These are phyloP conservation scores for Colletotrichum coccodes DNA, from an alignment of 2,329 filamentous ascomycete species.

Conservation along the genomic window DNA sequence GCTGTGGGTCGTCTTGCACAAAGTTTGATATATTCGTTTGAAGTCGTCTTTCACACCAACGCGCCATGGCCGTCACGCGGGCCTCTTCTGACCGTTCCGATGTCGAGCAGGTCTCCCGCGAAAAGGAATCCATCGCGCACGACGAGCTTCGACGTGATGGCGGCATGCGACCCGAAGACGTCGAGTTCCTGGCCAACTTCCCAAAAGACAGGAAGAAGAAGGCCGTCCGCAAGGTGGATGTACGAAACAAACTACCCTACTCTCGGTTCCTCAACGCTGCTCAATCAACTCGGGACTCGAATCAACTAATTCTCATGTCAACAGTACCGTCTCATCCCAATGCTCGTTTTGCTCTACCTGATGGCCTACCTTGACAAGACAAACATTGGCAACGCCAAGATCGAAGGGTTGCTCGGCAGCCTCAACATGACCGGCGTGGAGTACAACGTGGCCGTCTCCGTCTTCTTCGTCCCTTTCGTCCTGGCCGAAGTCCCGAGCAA, in stretches of 20 bases:
- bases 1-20: background rate
- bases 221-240: constrained; percentile 43
- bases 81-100: constrained; percentile 32
- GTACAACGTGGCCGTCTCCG: constrained; percentile 68
- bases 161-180: constrained; percentile 39
- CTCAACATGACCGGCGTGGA: constrained; percentile 62
- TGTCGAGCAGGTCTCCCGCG: constrained; percentile 37
- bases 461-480: constrained; percentile 74
- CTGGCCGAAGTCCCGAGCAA: constrained; percentile 50
- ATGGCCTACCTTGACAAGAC: constrained; percentile 45
- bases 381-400: constrained; percentile 60
- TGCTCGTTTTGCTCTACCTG: constrained; percentile 43
- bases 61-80: constrained; percentile 29
- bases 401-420: constrained; percentile 64
- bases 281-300: no score
- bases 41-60: background rate
- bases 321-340: constrained; percentile 40
- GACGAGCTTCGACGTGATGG: constrained; percentile 34
- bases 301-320: background rate
- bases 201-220: constrained; percentile 41
- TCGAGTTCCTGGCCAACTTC: constrained; percentile 43
- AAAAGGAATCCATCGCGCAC: constrained; percentile 39
- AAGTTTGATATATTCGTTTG: background rate
- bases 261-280: no score
- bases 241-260: no score